Evolutionary conservation across 2,329 filamentous ascomycete species (phyloP), one percentile per base, ranked within the genome.

Genomic region (Colletotrichum costaricense): DNA sequence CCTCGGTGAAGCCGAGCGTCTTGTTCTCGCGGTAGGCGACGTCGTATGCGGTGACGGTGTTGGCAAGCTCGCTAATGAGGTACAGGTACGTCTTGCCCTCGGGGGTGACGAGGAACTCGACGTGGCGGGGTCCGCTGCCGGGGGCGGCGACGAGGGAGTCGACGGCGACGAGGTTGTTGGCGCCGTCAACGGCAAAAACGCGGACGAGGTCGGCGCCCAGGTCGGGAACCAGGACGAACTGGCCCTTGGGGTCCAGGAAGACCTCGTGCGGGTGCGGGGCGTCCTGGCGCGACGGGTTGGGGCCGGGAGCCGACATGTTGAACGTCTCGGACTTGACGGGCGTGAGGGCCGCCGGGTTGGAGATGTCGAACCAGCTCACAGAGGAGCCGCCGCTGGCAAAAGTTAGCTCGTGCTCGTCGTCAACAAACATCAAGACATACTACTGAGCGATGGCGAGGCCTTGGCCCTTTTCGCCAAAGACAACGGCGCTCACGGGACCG

Each of bases 81-180:
- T 91, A 92, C 79, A 91, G 86, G 79, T 85, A 90, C 1, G 86
- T 89, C 75, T 83, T 85, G 64, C 80, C 76, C 63, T 78, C 78
- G 58, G 77, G 72, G 7, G 78, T 80, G 78, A 86, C 80, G 60
- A 83, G 81, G 82, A 94, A 94, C n/a, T 85, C 84, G 11, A 86
- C 87, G 78, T 94, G 92, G 38, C 92, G 86, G 1, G 93, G 93
- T 0, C 93, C 93, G 49, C 86, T 88, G 19, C 91, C 92, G 2
- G 86, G 76, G 42, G 83, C 75, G 65, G 86, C 80, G 46, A 81
- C 75, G 46, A 89, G 80, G 8, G 88, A 84, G 7, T 79, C 75
- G 24, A 82, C 76, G 26, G 82, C 77, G 30, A 84, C 85, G 74
- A 85, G 80, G 38, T 86, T 49, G 42, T 49, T 84, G 7, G 82